Evolutionary conservation across 768 basidiomycete genomes (phyloP), one percentile per base, ranked within the genome.

Genomic region (Hypsizygus marmoreus): DNA sequence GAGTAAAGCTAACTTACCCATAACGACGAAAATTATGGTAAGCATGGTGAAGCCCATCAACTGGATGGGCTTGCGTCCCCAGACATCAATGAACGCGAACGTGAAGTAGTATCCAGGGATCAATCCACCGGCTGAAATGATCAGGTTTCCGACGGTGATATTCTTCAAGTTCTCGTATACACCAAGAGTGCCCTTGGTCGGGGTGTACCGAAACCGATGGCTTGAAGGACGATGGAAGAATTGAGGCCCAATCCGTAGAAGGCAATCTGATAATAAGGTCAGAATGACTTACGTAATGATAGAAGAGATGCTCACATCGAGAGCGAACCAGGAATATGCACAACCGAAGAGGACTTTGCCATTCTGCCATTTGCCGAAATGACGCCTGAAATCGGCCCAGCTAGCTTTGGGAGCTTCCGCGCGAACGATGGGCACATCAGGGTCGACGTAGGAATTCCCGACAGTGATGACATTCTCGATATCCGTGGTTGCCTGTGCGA

Each of bases 161-260:
- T 91, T 88, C 49, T 72, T 58, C 41, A 91, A 71, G 57, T 69
- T 81, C 26, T 78, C 49, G 62, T 81, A 90, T 14, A 84, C 72
- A 28, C 62, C 65, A 31, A 47, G 59, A 28, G 64, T 51, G 39
- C 75, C 69, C 4, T 50, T 59, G 12, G 59, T 52, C 8, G 6
- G 13, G 79, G 65, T 8, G 65, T 62, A 40, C 89, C 90, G 61
- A 86, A 91, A 29, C 84, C 82, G 58, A 93, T 92, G 23, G 86
- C 78, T 41, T 70, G 64, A 38, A 95, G 73, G 51, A 95, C 86
- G 61, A 83, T 81, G 26, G 80, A 75, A 3, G 84, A 88, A 69
- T 95, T 95, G 45, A 95, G 77, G 44, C 90, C 86, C 28, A 95
- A 77, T 40, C 91, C 91, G 63, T 94, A 93, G 70, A 90, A 94